phyloP scores from a whole-genome alignment of 129 eudicot genomes.

The Deinandra increscens region DNA sequence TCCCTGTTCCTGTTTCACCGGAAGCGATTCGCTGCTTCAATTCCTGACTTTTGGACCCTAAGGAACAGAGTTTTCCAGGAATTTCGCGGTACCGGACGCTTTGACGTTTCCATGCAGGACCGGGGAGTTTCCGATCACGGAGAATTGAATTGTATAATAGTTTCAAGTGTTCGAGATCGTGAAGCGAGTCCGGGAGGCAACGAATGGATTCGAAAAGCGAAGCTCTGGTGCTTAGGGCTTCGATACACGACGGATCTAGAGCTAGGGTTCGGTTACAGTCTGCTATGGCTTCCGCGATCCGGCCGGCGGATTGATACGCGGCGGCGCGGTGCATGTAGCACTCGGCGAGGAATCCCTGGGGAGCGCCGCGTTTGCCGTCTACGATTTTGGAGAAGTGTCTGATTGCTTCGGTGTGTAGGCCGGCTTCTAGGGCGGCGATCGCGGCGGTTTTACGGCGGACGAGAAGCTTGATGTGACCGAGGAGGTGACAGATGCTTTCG shows the following conservation, averaged over 20 bases:
- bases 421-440: constrained; percentile 88
- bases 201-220: constrained; percentile 66
- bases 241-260: constrained; percentile 66
- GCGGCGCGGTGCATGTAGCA: constrained; percentile 85
- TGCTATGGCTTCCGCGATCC: constrained; percentile 82
- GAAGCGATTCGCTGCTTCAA: constrained; percentile 80
- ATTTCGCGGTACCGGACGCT: constrained; percentile 76
- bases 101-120: constrained; percentile 82
- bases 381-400: constrained; percentile 89
- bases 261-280: constrained; percentile 85
- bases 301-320: constrained; percentile 60
- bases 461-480: constrained; percentile 80
- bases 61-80: constrained; percentile 63
- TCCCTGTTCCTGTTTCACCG: constrained; percentile 85
- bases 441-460: constrained; percentile 94
- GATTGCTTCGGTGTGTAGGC: constrained; percentile 74
- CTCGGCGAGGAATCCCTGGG: constrained; percentile 85
- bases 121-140: constrained; percentile 75
- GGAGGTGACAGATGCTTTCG: constrained; percentile 64
- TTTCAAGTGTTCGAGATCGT: constrained; percentile 87
- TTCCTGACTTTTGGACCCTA: constrained; percentile 60
- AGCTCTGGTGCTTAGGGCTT: constrained; percentile 73
- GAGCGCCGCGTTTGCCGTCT: constrained; percentile 86
- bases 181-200: constrained; percentile 78
- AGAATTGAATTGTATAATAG: constrained; percentile 72